Evolutionary conservation across 805 yeast genomes (phyloP), one percentile per base, ranked within the genome.

Genomic region (Ogataea degrootiae): DNA sequence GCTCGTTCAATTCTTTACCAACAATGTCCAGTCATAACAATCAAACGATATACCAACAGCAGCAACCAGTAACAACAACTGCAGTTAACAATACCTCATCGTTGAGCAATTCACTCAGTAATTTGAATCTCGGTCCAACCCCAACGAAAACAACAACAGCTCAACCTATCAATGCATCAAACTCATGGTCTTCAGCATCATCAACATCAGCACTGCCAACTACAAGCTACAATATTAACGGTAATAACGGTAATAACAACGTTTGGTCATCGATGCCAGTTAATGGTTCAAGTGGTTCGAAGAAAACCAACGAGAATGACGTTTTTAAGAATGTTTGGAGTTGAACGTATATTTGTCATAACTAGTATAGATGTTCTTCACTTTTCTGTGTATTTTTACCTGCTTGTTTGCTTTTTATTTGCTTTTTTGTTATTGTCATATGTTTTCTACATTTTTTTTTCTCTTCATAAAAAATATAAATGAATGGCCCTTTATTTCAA

Each of bases 301-400:
- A 46, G 37, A 49, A 45, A 15, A 41, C 31, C 33, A 46, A 54
- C 39, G 47, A 46, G 21, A 61, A 62, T 33, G 67, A 64, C 48
- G 60, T 61, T 16, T 64, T 64, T 46, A 62, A 58, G 42, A 63
- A 65, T 49, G 67, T 65, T 26, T 65, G 69, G 69, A 59, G 47
- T 21, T 61, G 40, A 45, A 34, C 12, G 36, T 15, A 6, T 14
- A 34, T 3, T 34, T 34, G 11, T 26, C 31, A 5, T 26, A 26
- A 26, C 5, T 9, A 7, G 12, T 34, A 23, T 16, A 19, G 22
- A n/a, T 16, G 17, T n/a, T 16, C 17, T 35, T n/a, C 17, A n/a
- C 11, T n/a, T 35, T 12, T 35, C 16, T 35, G 12, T 35, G n/a
- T 22, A 7, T 23, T 6, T 23, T 23, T 23, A 8, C 9, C 1